Evolutionary conservation across 768 basidiomycete genomes (phyloP).

Genomic region (Termitomyces sp.): DNA sequence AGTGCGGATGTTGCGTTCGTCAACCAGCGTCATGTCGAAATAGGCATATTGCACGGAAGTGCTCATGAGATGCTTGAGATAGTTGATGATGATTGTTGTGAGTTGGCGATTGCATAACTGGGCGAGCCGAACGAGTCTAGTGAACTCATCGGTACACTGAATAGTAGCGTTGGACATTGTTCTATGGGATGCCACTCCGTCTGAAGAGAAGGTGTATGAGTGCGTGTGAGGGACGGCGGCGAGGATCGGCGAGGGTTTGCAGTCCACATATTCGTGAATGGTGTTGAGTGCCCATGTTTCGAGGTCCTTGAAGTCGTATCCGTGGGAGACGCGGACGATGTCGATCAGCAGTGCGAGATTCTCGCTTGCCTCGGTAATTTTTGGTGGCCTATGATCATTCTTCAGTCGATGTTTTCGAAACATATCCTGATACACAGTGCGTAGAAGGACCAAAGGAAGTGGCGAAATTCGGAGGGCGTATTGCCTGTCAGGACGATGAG

Average conservation of each 20-base stretch:
- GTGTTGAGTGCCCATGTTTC: slow-evolving; percentile 75
- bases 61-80: slow-evolving; percentile 60
- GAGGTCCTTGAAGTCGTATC: slow-evolving; percentile 70
- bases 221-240: slow-evolving; percentile 35
- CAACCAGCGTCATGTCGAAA: slow-evolving; percentile 68
- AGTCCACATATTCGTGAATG: slow-evolving; percentile 65
- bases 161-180: slow-evolving; percentile 14
- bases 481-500: slow-evolving; percentile 66
- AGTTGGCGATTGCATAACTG: slow-evolving; percentile 65
- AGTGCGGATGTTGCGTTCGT: slow-evolving; percentile 59
- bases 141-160: slow-evolving; percentile 44
- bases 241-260: slow-evolving; percentile 50
- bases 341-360: slow-evolving; percentile 55
- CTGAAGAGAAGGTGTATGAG: slow-evolving; percentile 25
- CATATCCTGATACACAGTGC: slow-evolving; percentile 48
- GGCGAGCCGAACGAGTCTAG: slow-evolving; percentile 61
- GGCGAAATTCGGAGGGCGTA: slow-evolving; percentile 59
- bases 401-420: neutral
- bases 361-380: slow-evolving; percentile 45
- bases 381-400: slow-evolving; percentile 51
- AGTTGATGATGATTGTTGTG: slow-evolving; percentile 53
- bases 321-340: slow-evolving; percentile 64
- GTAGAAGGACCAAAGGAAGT: slow-evolving; percentile 77
- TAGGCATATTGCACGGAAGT: slow-evolving; percentile 64
- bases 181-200: slow-evolving; percentile 11